phyloP scores from a whole-genome alignment of 805 yeast species.

The Metschnikowia hibisci region DNA sequence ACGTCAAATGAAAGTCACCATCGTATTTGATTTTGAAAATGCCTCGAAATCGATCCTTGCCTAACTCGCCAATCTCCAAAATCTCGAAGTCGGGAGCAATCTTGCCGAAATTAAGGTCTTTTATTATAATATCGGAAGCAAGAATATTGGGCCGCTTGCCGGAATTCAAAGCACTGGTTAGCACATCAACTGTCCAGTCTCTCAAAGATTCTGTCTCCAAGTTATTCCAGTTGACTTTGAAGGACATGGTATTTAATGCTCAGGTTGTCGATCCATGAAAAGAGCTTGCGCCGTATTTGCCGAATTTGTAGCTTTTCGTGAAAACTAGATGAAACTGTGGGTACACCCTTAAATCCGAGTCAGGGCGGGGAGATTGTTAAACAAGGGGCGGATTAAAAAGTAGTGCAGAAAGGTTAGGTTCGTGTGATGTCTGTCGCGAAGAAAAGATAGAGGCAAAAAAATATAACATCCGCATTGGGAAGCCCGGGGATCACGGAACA shows the following conservation, averaged over 20 bases:
- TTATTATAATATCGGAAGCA: constrained; percentile 63
- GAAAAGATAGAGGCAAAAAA: neutral
- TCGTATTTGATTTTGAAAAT: constrained; percentile 72
- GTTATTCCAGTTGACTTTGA: constrained; percentile 73
- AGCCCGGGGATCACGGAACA: constrained; percentile 4
- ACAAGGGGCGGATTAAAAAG: neutral
- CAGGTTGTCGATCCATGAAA: neutral
- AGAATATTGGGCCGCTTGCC: constrained; percentile 68
- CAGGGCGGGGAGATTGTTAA: neutral
- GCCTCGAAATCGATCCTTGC: constrained; percentile 71
- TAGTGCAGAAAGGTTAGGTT: constrained; percentile 2
- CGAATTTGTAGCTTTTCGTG: neutral
- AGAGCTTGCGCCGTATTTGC: neutral
- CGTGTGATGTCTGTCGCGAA: constrained; percentile 6
- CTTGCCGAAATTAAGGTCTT: constrained; percentile 69
- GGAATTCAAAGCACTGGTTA: constrained; percentile 70
- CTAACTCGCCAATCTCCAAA: constrained; percentile 78
- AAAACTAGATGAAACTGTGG: too few relatives aligned
- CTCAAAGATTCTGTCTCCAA: constrained; percentile 62
- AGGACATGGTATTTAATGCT: constrained; percentile 50
- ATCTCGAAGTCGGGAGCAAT: constrained; percentile 74
- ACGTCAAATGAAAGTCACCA: constrained; percentile 72
- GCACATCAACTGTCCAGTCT: constrained; percentile 57
- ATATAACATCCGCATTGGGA: neutral
- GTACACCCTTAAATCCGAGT: neutral